Percentiles rank a stretch among this genome's conserved stretches.
These are phyloP conservation scores for Trypanosomatidae sp. DNA, from an alignment of 208 protist species.

Conservation along the genomic window DNA sequence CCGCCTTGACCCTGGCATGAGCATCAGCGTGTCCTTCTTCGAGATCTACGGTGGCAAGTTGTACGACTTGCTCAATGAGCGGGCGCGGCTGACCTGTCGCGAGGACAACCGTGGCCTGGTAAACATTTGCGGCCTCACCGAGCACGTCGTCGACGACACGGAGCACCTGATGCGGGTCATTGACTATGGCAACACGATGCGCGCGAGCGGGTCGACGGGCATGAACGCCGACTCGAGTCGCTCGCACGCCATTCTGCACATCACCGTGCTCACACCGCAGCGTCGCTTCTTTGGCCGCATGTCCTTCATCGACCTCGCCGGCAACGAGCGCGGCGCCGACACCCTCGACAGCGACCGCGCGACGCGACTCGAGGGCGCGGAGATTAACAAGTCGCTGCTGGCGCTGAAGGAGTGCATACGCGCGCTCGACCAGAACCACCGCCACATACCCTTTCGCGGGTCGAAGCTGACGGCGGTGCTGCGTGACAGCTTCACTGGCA, in stretches of 20 bases:
- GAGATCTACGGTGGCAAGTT: conserved; percentile 83
- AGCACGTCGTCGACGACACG: conserved; percentile 51
- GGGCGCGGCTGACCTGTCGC: conserved; percentile 59
- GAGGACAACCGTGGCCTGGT: conserved; percentile 90
- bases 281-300: conserved; percentile 89
- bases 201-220: conserved; percentile 83
- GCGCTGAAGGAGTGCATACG: conserved; percentile 86
- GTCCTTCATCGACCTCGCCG: conserved; percentile 91
- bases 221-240: conserved; percentile 93
- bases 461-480: conserved; percentile 91
- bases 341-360: conserved; percentile 57
- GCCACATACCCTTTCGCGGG: conserved; percentile 89
- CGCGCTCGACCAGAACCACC: conserved; percentile 61
- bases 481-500: conserved; percentile 79
- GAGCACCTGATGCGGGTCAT: conserved; percentile 70
- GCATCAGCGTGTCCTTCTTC: conserved; percentile 67
- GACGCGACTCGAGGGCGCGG: conserved; percentile 72
- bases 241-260: conserved; percentile 93
- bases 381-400: conserved; percentile 87
- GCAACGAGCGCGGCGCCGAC: conserved; percentile 80
- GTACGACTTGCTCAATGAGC: conserved; percentile 76
- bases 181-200: conserved; percentile 77
- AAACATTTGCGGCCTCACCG: conserved; percentile 63
- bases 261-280: conserved; percentile 52
- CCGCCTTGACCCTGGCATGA: conserved; percentile 42